Conservation (phyloP, 2,329 filamentous ascomycete species). For the Thelonectria olida region DNA sequence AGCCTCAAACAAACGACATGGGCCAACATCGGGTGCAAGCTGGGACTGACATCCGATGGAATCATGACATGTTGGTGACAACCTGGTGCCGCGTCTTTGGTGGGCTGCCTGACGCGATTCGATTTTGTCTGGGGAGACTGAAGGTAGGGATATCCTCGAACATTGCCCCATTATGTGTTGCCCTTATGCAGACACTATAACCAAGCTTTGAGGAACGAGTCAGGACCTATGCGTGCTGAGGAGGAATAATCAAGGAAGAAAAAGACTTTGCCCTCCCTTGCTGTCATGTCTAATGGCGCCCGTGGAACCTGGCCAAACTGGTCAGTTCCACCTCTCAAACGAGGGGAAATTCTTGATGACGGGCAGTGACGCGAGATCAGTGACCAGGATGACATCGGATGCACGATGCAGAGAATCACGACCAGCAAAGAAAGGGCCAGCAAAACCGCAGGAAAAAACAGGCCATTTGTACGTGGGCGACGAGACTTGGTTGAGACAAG, state of each 20-base stretch:
- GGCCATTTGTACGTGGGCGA: neutral
- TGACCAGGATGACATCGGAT: constrained; percentile 15
- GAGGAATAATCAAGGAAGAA: neutral
- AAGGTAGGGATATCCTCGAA: neutral
- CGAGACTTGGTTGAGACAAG: neutral
- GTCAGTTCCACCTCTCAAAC: neutral
- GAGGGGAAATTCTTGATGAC: constrained; percentile 1
- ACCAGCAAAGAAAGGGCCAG: neutral
- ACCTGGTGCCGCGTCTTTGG: neutral
- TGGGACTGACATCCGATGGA: neutral
- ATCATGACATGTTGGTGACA: constrained; percentile 12
- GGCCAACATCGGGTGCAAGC: too few species aligned
- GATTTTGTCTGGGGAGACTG: neutral
- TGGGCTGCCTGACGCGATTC: neutral
- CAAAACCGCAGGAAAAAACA: neutral
- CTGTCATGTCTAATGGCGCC: neutral
- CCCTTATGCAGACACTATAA: neutral
- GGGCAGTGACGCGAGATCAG: constrained; percentile 9
- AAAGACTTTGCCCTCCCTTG: too few species aligned
- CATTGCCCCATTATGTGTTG: neutral
- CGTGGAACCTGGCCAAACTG: neutral
- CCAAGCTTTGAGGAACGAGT: too few species aligned
- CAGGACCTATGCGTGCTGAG: too few species aligned
- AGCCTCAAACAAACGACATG: neutral
- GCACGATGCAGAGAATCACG: constrained; percentile 10